Base-by-base conservation (phyloP, 2,329 filamentous ascomycete species). In the Fusarium nelsonii region DNA sequence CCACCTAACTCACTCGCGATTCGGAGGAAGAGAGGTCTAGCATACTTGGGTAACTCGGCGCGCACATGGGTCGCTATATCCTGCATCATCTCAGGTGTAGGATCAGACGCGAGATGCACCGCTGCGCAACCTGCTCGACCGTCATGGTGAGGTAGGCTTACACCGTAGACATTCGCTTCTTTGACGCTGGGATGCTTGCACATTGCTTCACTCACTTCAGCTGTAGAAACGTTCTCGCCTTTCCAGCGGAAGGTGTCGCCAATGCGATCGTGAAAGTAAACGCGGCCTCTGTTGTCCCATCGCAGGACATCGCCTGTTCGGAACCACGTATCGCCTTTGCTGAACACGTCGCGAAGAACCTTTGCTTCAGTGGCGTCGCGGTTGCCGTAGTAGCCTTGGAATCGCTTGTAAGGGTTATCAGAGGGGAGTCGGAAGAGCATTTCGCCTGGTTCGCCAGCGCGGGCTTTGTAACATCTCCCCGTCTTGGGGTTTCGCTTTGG, bases 141-240 rank as follows among this genome's bases (percentile, higher is more conserved):
- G 74, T 97, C 93, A 75, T 97, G 92, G 69, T 92, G 85, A 0
- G 93, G 93, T 9, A 97, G 80, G 41, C 88, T 79, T 4, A 97
- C 92, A 37, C 93, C 93, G 74, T 97, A 97, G 30, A 97, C 93
- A 72, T 97, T 97, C 33, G 92, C 91, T 80, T 97, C 93, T 33
- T 85, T 82, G 15, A 97, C 84, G 1, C 83, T 82, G 0, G 89
- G 82, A 75, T 94, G 91, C 1, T 83, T 80, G 15, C 92, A 90
- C 0, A 97, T 79, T 0, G 88, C 88, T 75, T 94, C 88, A n/a
- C 90, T 87, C 18, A 97, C 94, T 78, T 97, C 93, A 50, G 87
- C 89, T 0, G 92, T 94, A 4, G 91, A 93, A 1, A 95, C 91
- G 73, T 95, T 95, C 78, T 95, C 92, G 51, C 89, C 90, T 81